Evolutionary conservation across 495 filamentous ascomycete species (phyloP).

Genomic region (Schizothecium vesticola): DNA sequence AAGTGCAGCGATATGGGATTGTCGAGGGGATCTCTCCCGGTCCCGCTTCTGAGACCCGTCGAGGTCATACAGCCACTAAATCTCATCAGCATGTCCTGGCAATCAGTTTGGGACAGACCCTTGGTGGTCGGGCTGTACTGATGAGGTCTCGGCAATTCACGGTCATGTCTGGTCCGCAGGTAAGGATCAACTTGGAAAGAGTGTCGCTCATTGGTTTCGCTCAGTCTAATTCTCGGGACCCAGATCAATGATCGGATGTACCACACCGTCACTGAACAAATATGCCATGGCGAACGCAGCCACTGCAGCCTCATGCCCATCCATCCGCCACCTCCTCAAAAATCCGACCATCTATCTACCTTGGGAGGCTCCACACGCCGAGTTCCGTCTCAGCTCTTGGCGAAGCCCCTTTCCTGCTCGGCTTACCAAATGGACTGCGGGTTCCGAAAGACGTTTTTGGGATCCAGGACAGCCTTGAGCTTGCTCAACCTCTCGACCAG

Average conservation of each 20-base stretch:
- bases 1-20: conserved; percentile 7
- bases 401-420: not conserved
- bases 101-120: not conserved
- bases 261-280: not conserved
- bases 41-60: not conserved
- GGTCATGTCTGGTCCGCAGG: not conserved
- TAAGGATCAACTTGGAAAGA: not conserved
- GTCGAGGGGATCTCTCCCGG: not conserved
- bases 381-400: not conserved
- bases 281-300: not conserved
- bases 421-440: conserved; percentile 12
- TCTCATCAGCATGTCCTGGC: not conserved
- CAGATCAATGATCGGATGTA: not conserved
- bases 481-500: conserved; percentile 2
- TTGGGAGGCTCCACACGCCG: no score
- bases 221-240: not conserved
- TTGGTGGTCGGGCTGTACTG: not conserved
- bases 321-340: not conserved
- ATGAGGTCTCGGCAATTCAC: not conserved
- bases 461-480: conserved; percentile 11
- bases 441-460: conserved; percentile 14
- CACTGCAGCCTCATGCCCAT: not conserved
- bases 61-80: not conserved
- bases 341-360: not conserved
- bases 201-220: not conserved